Conservation (phyloP, 2,329 filamentous ascomycete genomes). For the Pseudocercospora fuligena region DNA sequence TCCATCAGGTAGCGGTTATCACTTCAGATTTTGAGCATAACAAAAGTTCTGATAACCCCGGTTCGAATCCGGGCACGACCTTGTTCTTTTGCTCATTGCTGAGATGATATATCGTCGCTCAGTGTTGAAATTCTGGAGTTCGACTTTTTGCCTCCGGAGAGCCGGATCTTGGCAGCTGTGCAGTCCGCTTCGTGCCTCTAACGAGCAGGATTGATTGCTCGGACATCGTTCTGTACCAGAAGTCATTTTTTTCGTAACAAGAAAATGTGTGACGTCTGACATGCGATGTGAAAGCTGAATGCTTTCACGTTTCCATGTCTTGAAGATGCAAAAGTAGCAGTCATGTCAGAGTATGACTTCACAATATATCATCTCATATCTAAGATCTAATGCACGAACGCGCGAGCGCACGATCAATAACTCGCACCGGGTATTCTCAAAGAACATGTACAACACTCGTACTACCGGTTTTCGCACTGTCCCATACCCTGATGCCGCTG, state of each 20-base stretch:
- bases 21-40: slow-evolving; percentile 2
- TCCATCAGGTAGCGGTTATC: slow-evolving; percentile 5
- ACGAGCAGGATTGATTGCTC: too few species aligned
- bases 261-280: too few species aligned
- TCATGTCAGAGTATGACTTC: background rate
- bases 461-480: background rate
- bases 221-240: background rate
- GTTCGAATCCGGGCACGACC: slow-evolving; percentile 10
- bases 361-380: slow-evolving; percentile 8
- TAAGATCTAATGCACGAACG: slow-evolving; percentile 6
- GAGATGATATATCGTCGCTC: background rate
- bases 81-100: background rate
- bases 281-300: background rate
- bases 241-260: too few species aligned
- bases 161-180: too few species aligned
- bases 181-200: too few species aligned
- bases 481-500: background rate
- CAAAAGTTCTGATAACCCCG: slow-evolving; percentile 7
- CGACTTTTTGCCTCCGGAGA: background rate
- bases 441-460: slow-evolving; percentile 4
- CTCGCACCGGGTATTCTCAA: slow-evolving; percentile 11
- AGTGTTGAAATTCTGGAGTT: background rate
- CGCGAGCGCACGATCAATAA: background rate
- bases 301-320: background rate
- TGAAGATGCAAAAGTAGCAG: too few species aligned